phyloP scores from a whole-genome alignment of 176 grass and related monocot species.

The Cenchrus fungigraminus region DNA sequence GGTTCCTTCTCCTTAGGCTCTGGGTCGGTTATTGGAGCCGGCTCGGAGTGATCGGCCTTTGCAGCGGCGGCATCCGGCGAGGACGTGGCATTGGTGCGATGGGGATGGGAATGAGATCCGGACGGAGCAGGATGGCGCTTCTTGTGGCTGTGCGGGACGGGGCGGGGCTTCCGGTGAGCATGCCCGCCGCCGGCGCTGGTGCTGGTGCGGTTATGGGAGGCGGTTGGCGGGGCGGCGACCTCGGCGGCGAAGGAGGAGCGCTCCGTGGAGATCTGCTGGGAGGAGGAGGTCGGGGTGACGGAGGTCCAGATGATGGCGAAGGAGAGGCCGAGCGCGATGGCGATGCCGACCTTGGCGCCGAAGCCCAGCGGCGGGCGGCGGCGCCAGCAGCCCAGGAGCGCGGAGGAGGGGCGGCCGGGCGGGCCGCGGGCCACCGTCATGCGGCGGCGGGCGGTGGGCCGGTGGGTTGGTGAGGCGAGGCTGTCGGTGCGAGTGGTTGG shows the following conservation, averaged over 20 bases:
- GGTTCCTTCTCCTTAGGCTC: conserved; percentile 31
- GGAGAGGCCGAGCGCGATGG: conserved; percentile 78
- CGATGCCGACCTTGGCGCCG: conserved; percentile 74
- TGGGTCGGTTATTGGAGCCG: conserved; percentile 18
- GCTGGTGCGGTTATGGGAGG: conserved; percentile 10
- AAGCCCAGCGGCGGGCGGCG: conserved; percentile 71
- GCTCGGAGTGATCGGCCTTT: conserved; percentile 47
- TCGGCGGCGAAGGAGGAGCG: conserved; percentile 74
- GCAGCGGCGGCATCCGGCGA: conserved; percentile 20
- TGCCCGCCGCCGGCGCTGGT: conserved; percentile 16
- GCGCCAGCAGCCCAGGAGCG: conserved; percentile 53
- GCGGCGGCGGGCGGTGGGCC: conserved; percentile 17
- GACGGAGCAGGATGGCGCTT: conserved; percentile 46
- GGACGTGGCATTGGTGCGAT: conserved; percentile 48
- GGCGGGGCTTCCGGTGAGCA: conserved; percentile 47
- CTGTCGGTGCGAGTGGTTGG: conserved; percentile 49
- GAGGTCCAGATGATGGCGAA: conserved; percentile 79
- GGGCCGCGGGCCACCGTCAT: conserved; percentile 69
- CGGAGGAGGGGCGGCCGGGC: conserved; percentile 31
- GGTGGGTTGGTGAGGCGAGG: conserved; percentile 20
- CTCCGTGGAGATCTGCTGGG: conserved; percentile 67
- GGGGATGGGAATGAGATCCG: conserved; percentile 35
- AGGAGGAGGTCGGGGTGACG: conserved; percentile 68
- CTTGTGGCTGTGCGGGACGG: conserved; percentile 33
- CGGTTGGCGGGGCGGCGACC: conserved; percentile 50